Evolutionary conservation across 2,329 filamentous ascomycete genomes (phyloP).

Genomic region (Fusarium sarcochroum): DNA sequence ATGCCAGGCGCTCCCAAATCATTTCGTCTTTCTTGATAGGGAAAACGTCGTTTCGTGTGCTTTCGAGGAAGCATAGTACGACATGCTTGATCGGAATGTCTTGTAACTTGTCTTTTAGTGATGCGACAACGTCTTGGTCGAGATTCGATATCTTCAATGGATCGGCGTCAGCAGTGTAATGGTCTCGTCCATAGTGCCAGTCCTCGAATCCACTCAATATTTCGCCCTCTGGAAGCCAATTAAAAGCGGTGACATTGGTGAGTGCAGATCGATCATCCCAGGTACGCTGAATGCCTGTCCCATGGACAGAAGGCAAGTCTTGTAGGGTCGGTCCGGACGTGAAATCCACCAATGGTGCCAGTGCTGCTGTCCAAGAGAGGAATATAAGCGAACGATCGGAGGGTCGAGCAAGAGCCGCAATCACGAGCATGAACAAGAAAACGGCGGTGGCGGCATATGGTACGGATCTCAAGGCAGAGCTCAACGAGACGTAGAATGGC

Average conservation of each 20-base stretch:
- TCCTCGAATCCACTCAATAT: constrained; percentile 47
- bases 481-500: neutral
- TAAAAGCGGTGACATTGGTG: constrained; percentile 27
- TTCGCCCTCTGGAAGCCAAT: constrained; percentile 49
- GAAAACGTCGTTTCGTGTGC: constrained; percentile 61
- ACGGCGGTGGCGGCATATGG: constrained; percentile 5
- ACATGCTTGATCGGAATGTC: constrained; percentile 58
- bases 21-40: constrained; percentile 58
- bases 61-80: constrained; percentile 60
- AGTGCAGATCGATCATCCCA: constrained; percentile 53
- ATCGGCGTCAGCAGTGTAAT: constrained; percentile 56
- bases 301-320: constrained; percentile 42
- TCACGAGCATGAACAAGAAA: constrained; percentile 35
- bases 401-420: constrained; percentile 47
- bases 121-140: constrained; percentile 49
- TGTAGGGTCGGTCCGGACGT: constrained; percentile 47
- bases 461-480: neutral
- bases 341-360: constrained; percentile 55
- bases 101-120: constrained; percentile 44
- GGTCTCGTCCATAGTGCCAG: constrained; percentile 46
- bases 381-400: constrained; percentile 51
- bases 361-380: constrained; percentile 53
- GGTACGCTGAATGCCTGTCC: constrained; percentile 37
- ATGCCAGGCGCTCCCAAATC: constrained; percentile 52
- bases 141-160: constrained; percentile 59